phyloP scores from a whole-genome alignment of 2,329 filamentous ascomycete genomes.

The Erysiphe pulchra region DNA sequence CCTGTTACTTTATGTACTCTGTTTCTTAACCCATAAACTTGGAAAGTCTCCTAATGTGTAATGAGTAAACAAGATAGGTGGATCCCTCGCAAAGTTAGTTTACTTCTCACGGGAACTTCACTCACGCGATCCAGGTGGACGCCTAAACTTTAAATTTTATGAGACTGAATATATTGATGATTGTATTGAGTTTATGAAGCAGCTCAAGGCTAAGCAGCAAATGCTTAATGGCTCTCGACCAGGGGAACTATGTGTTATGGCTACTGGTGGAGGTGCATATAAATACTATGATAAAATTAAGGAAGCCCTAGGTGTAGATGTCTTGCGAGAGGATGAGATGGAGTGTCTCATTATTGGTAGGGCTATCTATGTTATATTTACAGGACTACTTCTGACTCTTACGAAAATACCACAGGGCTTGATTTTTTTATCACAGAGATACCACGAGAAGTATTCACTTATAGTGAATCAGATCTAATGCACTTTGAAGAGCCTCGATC shows the following conservation, averaged over 20 bases:
- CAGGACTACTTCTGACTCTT: conserved; percentile 1
- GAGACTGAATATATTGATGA: conserved; percentile 88
- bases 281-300: conserved; percentile 89
- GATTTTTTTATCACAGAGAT: conserved; percentile 99
- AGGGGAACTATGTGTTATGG: conserved; percentile 68
- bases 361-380: conserved; percentile 5
- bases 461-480: conserved; percentile 77
- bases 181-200: conserved; percentile 75
- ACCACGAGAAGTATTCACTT: conserved; percentile 88
- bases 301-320: conserved; percentile 61
- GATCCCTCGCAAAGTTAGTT: conserved; percentile 83
- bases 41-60: neutral
- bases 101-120: conserved; percentile 83
- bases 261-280: conserved; percentile 84
- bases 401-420: conserved; percentile 29
- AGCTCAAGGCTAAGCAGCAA: conserved; percentile 61
- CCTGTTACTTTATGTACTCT: neutral
- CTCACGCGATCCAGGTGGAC: conserved; percentile 56
- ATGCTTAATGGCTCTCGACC: conserved; percentile 45
- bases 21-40: neutral
- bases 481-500: conserved; percentile 51
- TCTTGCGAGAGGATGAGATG: conserved; percentile 91
- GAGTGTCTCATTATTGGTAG: conserved; percentile 84
- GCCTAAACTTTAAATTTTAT: conserved; percentile 86
- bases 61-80: conserved; percentile 44